Conservation (phyloP, 1,284 basidiomycete genomes). For the Puccinia horiana region DNA sequence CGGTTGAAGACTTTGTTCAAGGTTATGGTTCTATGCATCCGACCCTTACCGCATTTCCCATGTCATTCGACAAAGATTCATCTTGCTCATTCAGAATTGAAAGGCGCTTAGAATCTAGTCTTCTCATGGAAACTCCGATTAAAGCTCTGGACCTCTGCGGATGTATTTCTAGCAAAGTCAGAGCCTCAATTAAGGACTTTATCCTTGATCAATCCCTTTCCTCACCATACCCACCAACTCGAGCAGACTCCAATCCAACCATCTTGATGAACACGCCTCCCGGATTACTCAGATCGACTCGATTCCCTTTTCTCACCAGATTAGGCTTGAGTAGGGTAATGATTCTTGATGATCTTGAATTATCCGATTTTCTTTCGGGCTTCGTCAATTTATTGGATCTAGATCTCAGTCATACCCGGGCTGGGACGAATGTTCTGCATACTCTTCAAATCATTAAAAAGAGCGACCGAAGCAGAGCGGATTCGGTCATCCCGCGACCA, state of each 20-base stretch:
- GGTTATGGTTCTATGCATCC: constrained; percentile 12
- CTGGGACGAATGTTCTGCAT: constrained; percentile 34
- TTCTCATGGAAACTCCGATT: constrained; percentile 40
- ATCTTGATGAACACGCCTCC: background rate
- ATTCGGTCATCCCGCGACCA: background rate
- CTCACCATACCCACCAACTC: background rate
- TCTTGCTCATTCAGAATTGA: constrained; percentile 3
- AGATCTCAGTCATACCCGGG: constrained; percentile 30
- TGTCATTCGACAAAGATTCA: constrained; percentile 11
- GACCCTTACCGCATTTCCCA: background rate
- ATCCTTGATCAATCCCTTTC: constrained; percentile 36
- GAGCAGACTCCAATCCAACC: background rate
- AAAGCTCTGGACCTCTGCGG: constrained; percentile 43
- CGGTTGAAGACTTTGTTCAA: constrained; percentile 13
- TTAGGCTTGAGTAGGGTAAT: constrained; percentile 29
- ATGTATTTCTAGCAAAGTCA: constrained; percentile 36
- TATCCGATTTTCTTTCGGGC: constrained; percentile 18
- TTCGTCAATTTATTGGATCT: constrained; percentile 29
- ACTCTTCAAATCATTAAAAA: constrained; percentile 35
- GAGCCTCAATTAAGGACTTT: constrained; percentile 23
- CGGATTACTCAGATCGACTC: constrained; percentile 18
- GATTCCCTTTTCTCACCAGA: constrained; percentile 25
- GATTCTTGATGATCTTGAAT: constrained; percentile 22
- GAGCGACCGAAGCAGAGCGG: constrained; percentile 2
- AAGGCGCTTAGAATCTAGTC: constrained; percentile 32